Conservation (phyloP, 441 rosid genomes). For the Cnidoscolus chayamansa region DNA sequence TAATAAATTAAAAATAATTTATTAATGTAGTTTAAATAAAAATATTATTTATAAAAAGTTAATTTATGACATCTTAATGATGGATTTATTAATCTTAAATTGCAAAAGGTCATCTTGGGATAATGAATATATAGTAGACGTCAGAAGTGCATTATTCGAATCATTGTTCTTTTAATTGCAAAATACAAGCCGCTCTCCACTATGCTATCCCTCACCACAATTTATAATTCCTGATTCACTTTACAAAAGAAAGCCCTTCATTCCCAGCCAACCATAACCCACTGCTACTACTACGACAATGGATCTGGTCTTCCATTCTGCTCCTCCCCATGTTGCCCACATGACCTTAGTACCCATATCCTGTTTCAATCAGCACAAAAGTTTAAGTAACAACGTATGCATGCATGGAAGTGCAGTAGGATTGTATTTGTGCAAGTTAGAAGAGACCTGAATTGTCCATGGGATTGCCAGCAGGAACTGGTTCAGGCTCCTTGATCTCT, state of each 20-base stretch:
- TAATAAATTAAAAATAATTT: no score
- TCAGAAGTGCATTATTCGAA: constrained; percentile 16
- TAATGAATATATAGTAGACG: no score
- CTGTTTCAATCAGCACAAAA: constrained; percentile 23
- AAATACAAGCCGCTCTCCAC: constrained; percentile 14
- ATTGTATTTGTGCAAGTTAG: neutral
- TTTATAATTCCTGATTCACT: neutral
- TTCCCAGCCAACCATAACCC: neutral
- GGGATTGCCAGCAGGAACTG: constrained; percentile 63
- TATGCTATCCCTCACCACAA: constrained; percentile 23
- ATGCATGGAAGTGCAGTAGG: neutral
- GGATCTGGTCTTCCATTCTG: neutral
- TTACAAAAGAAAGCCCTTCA: constrained; percentile 13
- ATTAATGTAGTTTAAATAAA: no score
- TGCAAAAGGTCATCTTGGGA: no score
- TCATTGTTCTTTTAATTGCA: constrained; percentile 18
- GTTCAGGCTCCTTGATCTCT: constrained; percentile 80
- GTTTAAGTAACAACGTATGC: constrained; percentile 24
- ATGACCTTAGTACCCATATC: constrained; percentile 43
- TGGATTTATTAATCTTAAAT: no score
- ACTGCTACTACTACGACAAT: neutral
- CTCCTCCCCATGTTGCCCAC: neutral
- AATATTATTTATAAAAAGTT: no score
- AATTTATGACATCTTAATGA: no score
- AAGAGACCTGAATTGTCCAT: constrained; percentile 84